Conservation (phyloP, 768 basidiomycete genomes). For the Austroboletus eburneus region DNA sequence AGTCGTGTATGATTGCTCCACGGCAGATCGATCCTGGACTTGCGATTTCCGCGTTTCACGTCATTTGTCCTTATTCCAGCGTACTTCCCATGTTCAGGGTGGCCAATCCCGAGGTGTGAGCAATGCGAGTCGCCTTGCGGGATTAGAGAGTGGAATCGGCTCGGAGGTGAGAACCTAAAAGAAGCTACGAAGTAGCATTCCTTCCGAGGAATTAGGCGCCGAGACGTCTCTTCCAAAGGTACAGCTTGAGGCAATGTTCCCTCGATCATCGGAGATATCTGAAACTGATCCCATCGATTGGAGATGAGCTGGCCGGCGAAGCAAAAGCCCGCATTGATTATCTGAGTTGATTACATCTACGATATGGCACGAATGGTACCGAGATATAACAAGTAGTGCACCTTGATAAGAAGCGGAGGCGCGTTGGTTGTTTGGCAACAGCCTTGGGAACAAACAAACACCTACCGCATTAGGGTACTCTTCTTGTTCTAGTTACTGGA, state of each 20-base stretch:
- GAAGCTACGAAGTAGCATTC: background rate
- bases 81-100: constrained; percentile 18
- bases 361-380: too few species aligned
- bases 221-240: too few species aligned
- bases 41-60: too few species aligned
- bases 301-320: constrained; percentile 1
- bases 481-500: background rate
- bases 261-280: constrained; percentile 7
- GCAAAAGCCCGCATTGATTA: background rate
- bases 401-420: too few species aligned
- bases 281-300: constrained; percentile 8
- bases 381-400: too few species aligned
- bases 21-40: constrained; percentile 4
- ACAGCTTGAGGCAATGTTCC: background rate
- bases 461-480: constrained; percentile 9
- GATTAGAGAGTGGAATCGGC: constrained; percentile 5
- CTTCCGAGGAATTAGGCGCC: too few species aligned
- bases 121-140: constrained; percentile 7
- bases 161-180: background rate
- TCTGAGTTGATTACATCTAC: background rate
- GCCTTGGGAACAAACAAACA: constrained; percentile 30
- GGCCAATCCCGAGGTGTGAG: background rate
- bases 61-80: background rate
- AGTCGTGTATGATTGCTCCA: constrained; percentile 2
- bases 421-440: constrained; percentile 26